These are phyloP conservation scores for Malassezia sp. DNA, from an alignment of 1,284 basidiomycete genomes.

Conservation along the genomic window DNA sequence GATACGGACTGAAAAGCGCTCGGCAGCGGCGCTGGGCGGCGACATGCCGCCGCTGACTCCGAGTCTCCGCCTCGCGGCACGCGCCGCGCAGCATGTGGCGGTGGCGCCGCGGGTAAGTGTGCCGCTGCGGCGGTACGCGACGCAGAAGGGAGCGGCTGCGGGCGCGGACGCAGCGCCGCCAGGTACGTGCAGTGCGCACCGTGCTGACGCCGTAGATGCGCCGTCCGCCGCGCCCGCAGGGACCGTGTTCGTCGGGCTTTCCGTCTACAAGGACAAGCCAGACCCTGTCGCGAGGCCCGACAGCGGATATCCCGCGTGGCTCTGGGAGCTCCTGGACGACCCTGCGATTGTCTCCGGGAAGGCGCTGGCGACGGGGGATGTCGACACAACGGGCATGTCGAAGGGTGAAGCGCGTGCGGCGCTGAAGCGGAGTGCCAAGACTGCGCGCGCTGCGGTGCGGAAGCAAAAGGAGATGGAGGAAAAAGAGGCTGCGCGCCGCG, in stretches of 20 bases:
- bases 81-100: slow-evolving; percentile 1
- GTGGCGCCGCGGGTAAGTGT: neutral
- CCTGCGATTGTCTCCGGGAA: slow-evolving; percentile 24
- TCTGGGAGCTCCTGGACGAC: slow-evolving; percentile 62
- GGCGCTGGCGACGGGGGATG: slow-evolving; percentile 24
- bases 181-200: neutral
- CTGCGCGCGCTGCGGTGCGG: slow-evolving; percentile 25
- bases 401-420: slow-evolving; percentile 41
- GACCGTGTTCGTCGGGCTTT: slow-evolving; percentile 66
- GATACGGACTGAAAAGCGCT: neutral
- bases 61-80: no score
- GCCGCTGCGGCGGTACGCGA: neutral
- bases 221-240: slow-evolving; percentile 48
- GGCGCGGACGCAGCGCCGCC: slow-evolving; percentile 1
- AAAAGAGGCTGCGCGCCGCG: slow-evolving; percentile 18
- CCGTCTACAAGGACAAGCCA: slow-evolving; percentile 69
- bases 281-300: slow-evolving; percentile 70
- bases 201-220: neutral
- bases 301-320: slow-evolving; percentile 75
- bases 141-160: no score
- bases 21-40: no score
- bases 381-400: slow-evolving; percentile 35
- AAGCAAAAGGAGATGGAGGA: slow-evolving; percentile 26
- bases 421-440: slow-evolving; percentile 30
- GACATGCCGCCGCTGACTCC: no score